A percentile compares a stretch with the other conserved stretches of the same genome.
phyloP scores from a whole-genome alignment of 176 grass and related monocot species.

The Oryza australiensis region DNA sequence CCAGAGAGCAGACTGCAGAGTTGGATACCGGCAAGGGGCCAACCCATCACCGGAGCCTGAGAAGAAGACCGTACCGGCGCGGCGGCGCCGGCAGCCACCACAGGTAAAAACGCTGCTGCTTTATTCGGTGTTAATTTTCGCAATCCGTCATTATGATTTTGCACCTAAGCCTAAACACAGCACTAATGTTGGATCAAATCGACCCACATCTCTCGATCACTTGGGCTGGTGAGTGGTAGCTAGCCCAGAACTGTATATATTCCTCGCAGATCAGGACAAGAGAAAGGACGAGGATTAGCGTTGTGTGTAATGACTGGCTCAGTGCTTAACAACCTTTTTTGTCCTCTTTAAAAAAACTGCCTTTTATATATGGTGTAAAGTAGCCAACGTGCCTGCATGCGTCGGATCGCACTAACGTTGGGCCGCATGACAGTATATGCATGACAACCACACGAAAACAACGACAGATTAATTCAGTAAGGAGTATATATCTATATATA shows the following conservation, averaged over 20 bases:
- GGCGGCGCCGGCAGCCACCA: too few relatives aligned
- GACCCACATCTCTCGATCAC: too few relatives aligned
- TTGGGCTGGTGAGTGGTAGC: too few relatives aligned
- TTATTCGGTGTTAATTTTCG: too few relatives aligned
- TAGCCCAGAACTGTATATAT: neutral
- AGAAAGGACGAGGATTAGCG: neutral
- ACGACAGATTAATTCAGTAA: neutral
- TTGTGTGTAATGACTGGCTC: neutral
- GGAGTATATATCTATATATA: neutral
- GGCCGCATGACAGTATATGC: neutral
- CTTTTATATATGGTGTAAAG: neutral
- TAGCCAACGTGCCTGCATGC: neutral
- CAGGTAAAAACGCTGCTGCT: too few relatives aligned
- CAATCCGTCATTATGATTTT: too few relatives aligned
- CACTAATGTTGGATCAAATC: too few relatives aligned
- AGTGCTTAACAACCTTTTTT: neutral
- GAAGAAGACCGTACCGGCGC: too few relatives aligned
- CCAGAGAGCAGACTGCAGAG: too few relatives aligned
- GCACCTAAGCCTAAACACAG: too few relatives aligned
- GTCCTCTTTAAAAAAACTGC: neutral
- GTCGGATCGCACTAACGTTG: conserved; percentile 20
- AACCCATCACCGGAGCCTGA: too few relatives aligned
- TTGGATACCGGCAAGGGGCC: too few relatives aligned
- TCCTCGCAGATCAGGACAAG: neutral
- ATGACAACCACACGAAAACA: neutral